Evolutionary conservation across 495 filamentous ascomycete species (phyloP), one percentile per base, ranked within the genome.

Genomic region (Hypoxylon perforatum): DNA sequence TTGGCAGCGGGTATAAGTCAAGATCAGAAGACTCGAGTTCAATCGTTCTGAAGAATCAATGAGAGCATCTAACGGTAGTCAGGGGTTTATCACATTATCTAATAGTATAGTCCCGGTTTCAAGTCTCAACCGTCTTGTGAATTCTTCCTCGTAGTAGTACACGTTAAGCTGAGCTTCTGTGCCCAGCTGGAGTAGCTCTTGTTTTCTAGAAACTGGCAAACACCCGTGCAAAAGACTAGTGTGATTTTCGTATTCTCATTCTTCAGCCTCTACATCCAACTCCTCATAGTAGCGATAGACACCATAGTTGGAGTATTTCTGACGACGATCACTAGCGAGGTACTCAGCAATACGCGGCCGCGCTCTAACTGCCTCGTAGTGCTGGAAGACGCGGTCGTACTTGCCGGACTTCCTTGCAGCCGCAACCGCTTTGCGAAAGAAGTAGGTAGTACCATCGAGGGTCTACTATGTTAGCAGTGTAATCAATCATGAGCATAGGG

Each of bases 231-330:
- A 35, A 35, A 35, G 5, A 35, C 30, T 11, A 35, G 11, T 35
- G 30, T 11, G 30, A 35, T 35, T 35, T 35, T 35, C 5, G 30
- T 35, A 11, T 35, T 35, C 30, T 35, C 11, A 35, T 5, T 35
- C 30, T 35, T 11, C 30, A 35, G 30, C 30, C 30, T 35, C 30
- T 35, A 61, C 23, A 44, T 85, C 84, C 55, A 87, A 63, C 77
- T 87, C 85, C 0, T 78, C 75, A 71, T 87, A 87, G 63, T 85
- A 67, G 38, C 85, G 70, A 63, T 80, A 87, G 19, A 87, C 74
- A 17, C 85, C 85, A 35, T 35, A 35, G 56, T 69, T 77, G 0
- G 65, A 60, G 65, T 85, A 87, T 25, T 63, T 55, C 69, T 76
- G 41, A 68, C 85, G 54, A 71, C 83, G 75, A 41, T 81, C 78